These are phyloP conservation scores for Cantharellus anzutake DNA, from an alignment of 768 basidiomycete species.

Conservation along the genomic window DNA sequence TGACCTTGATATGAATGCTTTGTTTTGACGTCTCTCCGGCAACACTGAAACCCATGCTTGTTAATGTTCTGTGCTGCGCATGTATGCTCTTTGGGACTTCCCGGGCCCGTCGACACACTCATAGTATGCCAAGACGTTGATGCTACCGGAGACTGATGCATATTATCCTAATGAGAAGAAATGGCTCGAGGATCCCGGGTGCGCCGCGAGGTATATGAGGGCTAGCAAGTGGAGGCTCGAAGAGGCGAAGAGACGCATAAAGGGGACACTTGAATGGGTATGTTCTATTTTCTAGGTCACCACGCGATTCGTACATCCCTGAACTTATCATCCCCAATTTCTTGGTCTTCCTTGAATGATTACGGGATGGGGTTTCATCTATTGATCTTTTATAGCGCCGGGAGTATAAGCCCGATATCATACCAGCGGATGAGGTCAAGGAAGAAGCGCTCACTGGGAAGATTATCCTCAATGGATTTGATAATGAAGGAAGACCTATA, in stretches of 20 bases:
- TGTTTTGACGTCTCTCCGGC: no score
- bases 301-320: no score
- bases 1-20: no score
- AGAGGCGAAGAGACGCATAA: constrained; percentile 61
- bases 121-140: constrained; percentile 48
- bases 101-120: background rate
- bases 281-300: background rate
- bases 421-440: constrained; percentile 53
- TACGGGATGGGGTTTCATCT: background rate
- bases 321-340: background rate
- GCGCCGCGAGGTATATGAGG: constrained; percentile 53
- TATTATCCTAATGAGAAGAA: constrained; percentile 62
- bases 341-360: background rate
- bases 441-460: constrained; percentile 74
- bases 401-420: constrained; percentile 70
- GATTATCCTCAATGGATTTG: constrained; percentile 73
- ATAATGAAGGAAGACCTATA: constrained; percentile 70
- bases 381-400: constrained; percentile 22
- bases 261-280: constrained; percentile 58
- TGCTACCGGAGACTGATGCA: constrained; percentile 45
- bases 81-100: background rate
- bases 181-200: constrained; percentile 56
- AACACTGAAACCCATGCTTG: no score
- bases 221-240: constrained; percentile 68
- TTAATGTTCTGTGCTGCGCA: no score